Conservation (phyloP, 768 basidiomycete species). For the Rubroboletus pulcherrimus region DNA sequence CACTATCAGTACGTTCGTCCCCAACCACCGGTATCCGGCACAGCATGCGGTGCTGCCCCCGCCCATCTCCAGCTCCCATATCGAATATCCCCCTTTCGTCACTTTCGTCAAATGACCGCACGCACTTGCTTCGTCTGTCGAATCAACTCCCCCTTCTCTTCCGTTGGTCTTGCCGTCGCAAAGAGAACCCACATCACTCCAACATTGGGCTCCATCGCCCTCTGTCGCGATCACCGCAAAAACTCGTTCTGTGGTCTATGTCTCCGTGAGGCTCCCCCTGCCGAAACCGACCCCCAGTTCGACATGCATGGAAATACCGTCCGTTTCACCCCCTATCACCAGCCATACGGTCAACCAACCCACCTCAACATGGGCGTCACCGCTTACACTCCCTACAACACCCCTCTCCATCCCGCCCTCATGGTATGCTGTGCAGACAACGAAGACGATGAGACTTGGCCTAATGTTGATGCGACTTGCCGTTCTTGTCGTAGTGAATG, state of each 20-base stretch:
- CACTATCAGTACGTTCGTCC: constrained; percentile 47
- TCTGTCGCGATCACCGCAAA: constrained; percentile 66
- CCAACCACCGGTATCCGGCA: constrained; percentile 26
- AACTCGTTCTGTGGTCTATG: constrained; percentile 65
- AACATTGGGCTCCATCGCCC: constrained; percentile 42
- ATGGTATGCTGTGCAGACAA: constrained; percentile 59
- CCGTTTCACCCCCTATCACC: constrained; percentile 32
- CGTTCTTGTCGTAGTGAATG: constrained; percentile 61
- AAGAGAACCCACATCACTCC: constrained; percentile 45
- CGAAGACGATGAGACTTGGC: constrained; percentile 69
- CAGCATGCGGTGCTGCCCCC: constrained; percentile 33
- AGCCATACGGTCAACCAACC: constrained; percentile 24
- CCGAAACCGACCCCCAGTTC: constrained; percentile 37
- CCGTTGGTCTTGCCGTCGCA: constrained; percentile 47
- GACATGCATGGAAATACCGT: constrained; percentile 31
- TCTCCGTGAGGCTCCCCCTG: constrained; percentile 55
- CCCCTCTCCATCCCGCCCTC: constrained; percentile 24
- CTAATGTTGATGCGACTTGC: constrained; percentile 63
- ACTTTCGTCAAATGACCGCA: constrained; percentile 56
- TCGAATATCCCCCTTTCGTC: constrained; percentile 50
- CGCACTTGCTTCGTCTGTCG: constrained; percentile 66
- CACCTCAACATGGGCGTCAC: constrained; percentile 21
- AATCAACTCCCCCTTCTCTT: constrained; percentile 54
- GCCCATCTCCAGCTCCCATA: constrained; percentile 31
- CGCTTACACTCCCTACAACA: constrained; percentile 24